Base-by-base conservation (phyloP, 352 stramenopile species). In the Peronospora farinosa region DNA sequence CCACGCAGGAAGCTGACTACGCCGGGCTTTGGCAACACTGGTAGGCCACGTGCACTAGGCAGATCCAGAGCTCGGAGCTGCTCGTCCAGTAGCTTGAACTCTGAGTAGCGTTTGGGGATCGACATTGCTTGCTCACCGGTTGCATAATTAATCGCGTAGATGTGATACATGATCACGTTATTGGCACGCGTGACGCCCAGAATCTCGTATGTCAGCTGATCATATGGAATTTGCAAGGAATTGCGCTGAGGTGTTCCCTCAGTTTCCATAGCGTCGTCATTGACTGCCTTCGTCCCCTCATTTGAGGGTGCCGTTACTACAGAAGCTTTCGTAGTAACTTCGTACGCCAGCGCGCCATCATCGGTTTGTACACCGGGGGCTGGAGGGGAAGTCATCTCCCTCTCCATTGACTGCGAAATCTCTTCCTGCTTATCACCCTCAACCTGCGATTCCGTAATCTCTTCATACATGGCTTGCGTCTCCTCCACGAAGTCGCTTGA, bases 101-200 rank as follows among this genome's bases (percentile, higher is more conserved):
- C 67, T 3, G 63, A 74, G 61, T 78, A 86, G 13, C 72, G 74
- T 40, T 74, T 74, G 38, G 66, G 35, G 16, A 72, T 37, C 5
- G 63, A 67, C 40, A 51, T 42, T 0, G 23, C 36, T 36, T 48
- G 55, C 11, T 66, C 60, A 30, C 39, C 67, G 0, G 60, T 65
- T 1, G 17, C 54, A 30, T 16, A 45, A 49, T 63, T 59, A 17
- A 69, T 16, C 9, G 45, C 48, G 45, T 83, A 67, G 33, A 83
- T 76, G 52, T 74, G 64, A 59, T 83, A 83, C 69, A 74, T 75
- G 23, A 67, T 55, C n/a, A 80, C 62, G 36, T 63, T 67, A 21
- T 74, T 69, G 23, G 51, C 61, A 25, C 44, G 61, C n/a, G 72
- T 76, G 42, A 76, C 66, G 40, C 69, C 65, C 5, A 68, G 35